phyloP scores from a whole-genome alignment of 352 stramenopile genomes.

The Albugo laibachii region DNA sequence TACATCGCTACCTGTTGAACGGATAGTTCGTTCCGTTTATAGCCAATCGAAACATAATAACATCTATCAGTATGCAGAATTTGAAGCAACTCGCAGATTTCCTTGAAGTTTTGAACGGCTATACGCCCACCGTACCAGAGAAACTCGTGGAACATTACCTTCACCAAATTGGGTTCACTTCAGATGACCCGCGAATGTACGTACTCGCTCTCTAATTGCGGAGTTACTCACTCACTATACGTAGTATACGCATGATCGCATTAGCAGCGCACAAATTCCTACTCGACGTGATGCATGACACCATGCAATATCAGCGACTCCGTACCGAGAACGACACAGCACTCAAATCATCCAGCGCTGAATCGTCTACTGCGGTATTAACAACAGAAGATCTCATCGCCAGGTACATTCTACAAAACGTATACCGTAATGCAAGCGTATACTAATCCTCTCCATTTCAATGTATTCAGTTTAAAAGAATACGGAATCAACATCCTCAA shows the following conservation, averaged over 20 bases:
- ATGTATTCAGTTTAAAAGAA: slow-evolving; percentile 34
- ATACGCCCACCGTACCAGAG: slow-evolving; percentile 43
- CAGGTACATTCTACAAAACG: slow-evolving; percentile 16
- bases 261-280: slow-evolving; percentile 65
- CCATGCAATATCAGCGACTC: slow-evolving; percentile 62
- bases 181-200: slow-evolving; percentile 48
- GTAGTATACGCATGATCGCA: slow-evolving; percentile 38
- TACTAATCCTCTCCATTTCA: not conserved
- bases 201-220: not conserved
- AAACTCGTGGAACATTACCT: slow-evolving; percentile 62
- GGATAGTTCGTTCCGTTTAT: no score
- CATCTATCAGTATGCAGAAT: no score
- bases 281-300: slow-evolving; percentile 53
- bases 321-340: slow-evolving; percentile 14
- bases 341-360: not conserved
- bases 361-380: slow-evolving; percentile 16
- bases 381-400: slow-evolving; percentile 58
- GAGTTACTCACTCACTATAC: not conserved
- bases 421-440: not conserved
- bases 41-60: no score
- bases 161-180: slow-evolving; percentile 40
- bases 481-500: slow-evolving; percentile 66
- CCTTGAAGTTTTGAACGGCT: slow-evolving; percentile 35
- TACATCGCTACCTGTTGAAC: no score
- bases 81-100: slow-evolving; percentile 40